Evolutionary conservation across 2,329 filamentous ascomycete species (phyloP).

Genomic region (Blastomyces silverae): DNA sequence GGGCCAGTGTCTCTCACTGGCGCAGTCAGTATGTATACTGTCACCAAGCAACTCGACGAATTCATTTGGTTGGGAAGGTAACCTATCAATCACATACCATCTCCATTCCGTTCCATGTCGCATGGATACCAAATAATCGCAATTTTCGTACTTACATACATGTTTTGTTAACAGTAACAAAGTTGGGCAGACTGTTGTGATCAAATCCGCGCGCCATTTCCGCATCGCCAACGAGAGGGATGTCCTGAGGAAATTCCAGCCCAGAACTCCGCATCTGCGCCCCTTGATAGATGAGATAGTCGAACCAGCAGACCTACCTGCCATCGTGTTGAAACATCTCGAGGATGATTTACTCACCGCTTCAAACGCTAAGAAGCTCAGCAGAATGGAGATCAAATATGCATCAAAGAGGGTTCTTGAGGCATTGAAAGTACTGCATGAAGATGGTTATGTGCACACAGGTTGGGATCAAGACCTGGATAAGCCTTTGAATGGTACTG

Average conservation of each 20-base stretch:
- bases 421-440: constrained; percentile 15
- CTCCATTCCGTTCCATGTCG: too few relatives aligned
- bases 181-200: constrained; percentile 12
- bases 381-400: constrained; percentile 19
- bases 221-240: constrained; percentile 19
- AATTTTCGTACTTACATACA: background rate
- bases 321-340: constrained; percentile 22
- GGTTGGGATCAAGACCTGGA: background rate
- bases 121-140: background rate
- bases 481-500: background rate
- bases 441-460: constrained; percentile 20
- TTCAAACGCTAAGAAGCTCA: constrained; percentile 17
- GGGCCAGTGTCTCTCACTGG: background rate
- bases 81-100: too few relatives aligned
- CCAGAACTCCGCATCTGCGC: constrained; percentile 12
- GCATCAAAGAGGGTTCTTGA: constrained; percentile 19
- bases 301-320: constrained; percentile 17
- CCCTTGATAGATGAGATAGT: constrained; percentile 20
- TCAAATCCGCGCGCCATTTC: constrained; percentile 16
- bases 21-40: constrained; percentile 7
- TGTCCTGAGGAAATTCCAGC: constrained; percentile 17
- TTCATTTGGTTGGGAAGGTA: constrained; percentile 17
- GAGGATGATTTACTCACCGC: constrained; percentile 19
- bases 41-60: constrained; percentile 15
- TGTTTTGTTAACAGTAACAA: constrained; percentile 8